A percentile compares a stretch with the other conserved stretches of the same genome.
phyloP scores from a whole-genome alignment of 495 filamentous ascomycete species.

The Xylaria grammica region DNA sequence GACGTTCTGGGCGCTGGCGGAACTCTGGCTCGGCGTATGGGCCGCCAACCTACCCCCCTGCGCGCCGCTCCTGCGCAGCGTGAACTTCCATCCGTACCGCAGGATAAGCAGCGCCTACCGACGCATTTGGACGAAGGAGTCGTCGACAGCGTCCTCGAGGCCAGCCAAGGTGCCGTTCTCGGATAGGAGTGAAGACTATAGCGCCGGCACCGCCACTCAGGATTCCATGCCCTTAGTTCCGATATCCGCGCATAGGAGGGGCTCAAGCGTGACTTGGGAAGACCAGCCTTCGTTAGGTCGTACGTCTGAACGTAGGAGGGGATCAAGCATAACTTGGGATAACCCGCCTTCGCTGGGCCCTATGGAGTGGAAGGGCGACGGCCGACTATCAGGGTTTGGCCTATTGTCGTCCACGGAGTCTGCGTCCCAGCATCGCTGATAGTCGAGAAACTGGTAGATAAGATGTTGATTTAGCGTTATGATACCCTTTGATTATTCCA shows the following conservation, averaged over 20 bases:
- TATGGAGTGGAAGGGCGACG: slow-evolving; percentile 6
- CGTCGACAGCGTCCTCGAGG: background rate
- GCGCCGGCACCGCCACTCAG: background rate
- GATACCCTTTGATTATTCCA: slow-evolving; percentile 13
- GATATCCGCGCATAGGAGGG: background rate
- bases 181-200: background rate
- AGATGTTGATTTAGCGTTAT: slow-evolving; percentile 16
- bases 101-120: slow-evolving; percentile 14
- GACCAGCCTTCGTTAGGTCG: background rate
- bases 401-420: background rate
- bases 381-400: slow-evolving; percentile 2
- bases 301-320: background rate
- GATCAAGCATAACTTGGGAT: background rate
- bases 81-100: slow-evolving; percentile 10
- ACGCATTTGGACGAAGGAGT: slow-evolving; percentile 4
- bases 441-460: background rate
- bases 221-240: slow-evolving; percentile 3
- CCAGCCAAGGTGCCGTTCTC: background rate
- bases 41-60: slow-evolving; percentile 18
- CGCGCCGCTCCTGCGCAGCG: slow-evolving; percentile 7
- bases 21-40: slow-evolving; percentile 17
- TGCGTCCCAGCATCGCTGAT: background rate
- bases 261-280: background rate
- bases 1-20: slow-evolving; percentile 14
- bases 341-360: background rate